These are phyloP conservation scores for Phytophthora multivora DNA, from an alignment of 352 stramenopile genomes.

Conservation along the genomic window DNA sequence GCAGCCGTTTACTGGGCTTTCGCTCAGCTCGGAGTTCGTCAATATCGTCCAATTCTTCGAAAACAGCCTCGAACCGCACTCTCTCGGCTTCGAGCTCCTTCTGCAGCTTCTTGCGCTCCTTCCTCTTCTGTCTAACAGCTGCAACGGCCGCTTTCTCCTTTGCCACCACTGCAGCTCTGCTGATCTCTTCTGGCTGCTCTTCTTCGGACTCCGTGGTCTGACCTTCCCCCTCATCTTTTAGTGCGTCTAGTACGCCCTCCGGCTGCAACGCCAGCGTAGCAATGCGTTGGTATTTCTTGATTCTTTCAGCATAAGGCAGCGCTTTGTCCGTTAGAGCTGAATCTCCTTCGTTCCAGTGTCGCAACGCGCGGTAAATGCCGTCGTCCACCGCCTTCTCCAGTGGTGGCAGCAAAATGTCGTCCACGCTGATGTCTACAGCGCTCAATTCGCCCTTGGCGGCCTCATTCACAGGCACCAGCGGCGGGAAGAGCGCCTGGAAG, in stretches of 20 bases:
- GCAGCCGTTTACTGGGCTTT: constrained; percentile 48
- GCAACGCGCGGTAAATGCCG: constrained; percentile 60
- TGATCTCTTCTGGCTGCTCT: constrained; percentile 8
- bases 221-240: constrained; percentile 21
- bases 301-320: constrained; percentile 57
- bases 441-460: constrained; percentile 1
- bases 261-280: constrained; percentile 55
- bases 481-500: constrained; percentile 63
- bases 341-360: constrained; percentile 65
- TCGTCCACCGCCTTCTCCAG: constrained; percentile 64
- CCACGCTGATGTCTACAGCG: constrained; percentile 57
- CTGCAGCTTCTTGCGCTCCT: constrained; percentile 27
- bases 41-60: constrained; percentile 49
- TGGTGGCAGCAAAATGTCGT: constrained; percentile 52
- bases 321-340: constrained; percentile 50
- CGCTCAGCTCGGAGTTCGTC: constrained; percentile 45
- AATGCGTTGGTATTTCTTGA: constrained; percentile 65
- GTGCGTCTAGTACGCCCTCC: constrained; percentile 21
- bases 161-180: constrained; percentile 25
- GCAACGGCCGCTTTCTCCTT: constrained; percentile 25
- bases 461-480: constrained; percentile 34
- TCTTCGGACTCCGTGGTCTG: constrained; percentile 15
- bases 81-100: constrained; percentile 37
- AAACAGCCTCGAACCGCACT: constrained; percentile 29
- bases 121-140: constrained; percentile 18